A percentile compares a stretch with the other conserved stretches of the same genome.
Conservation (phyloP, 2,329 filamentous ascomycete genomes). For the Fusarium marasasianum region DNA sequence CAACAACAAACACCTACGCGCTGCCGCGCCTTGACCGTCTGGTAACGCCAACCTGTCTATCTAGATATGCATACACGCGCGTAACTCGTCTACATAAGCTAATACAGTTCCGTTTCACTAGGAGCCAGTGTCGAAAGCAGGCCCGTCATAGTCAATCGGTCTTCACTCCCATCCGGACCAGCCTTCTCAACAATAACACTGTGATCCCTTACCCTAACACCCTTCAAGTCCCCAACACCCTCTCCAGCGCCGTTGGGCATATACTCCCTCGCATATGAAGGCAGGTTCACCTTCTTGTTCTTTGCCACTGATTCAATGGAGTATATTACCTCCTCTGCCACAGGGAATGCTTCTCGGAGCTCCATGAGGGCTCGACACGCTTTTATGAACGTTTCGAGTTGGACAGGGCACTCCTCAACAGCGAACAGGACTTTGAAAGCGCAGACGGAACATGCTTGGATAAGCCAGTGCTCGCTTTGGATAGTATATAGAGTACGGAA, state of each 20-base stretch:
- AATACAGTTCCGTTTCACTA: not conserved
- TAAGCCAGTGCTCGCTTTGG: slow-evolving; percentile 18
- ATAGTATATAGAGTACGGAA: slow-evolving; percentile 21
- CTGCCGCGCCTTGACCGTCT: not conserved
- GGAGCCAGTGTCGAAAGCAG: slow-evolving; percentile 13
- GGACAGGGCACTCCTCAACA: slow-evolving; percentile 15
- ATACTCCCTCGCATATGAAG: slow-evolving; percentile 15
- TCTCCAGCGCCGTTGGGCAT: not conserved
- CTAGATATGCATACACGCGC: not conserved
- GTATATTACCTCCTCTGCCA: slow-evolving; percentile 10
- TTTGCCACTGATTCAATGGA: slow-evolving; percentile 14
- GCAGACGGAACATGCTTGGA: slow-evolving; percentile 20
- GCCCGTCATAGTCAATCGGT: not conserved
- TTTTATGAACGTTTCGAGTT: slow-evolving; percentile 28
- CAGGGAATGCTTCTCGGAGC: slow-evolving; percentile 15
- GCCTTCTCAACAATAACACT: slow-evolving; percentile 12
- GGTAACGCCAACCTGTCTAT: not conserved
- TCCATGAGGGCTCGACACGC: slow-evolving; percentile 21
- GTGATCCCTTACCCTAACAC: slow-evolving; percentile 22
- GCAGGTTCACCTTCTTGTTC: slow-evolving; percentile 5
- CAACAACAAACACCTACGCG: not conserved
- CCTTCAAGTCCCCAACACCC: not conserved
- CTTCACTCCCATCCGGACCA: not conserved
- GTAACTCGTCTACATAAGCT: not conserved
- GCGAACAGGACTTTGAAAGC: slow-evolving; percentile 17